A percentile compares a stretch with the other conserved stretches of the same genome.
Conservation (phyloP, 2,329 filamentous ascomycete genomes). For the Pseudocercospora eumusae region DNA sequence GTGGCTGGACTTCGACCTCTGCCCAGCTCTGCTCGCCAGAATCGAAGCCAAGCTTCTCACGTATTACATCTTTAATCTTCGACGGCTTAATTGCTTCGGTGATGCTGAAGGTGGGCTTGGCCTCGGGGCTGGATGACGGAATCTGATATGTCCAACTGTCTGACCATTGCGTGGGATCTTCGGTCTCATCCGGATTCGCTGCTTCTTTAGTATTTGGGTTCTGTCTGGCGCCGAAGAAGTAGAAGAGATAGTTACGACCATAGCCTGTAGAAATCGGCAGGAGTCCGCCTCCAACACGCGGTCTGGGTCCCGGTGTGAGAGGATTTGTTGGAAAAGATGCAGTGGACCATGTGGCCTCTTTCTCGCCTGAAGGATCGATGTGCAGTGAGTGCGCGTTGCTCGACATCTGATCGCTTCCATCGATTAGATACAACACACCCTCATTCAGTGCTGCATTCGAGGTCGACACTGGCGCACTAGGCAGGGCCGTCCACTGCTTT, state of each 20-base stretch:
- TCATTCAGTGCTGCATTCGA: slow-evolving; percentile 43
- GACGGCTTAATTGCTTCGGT: slow-evolving; percentile 44
- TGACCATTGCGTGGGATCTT: slow-evolving; percentile 38
- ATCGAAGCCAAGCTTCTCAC: slow-evolving; percentile 45
- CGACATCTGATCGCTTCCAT: slow-evolving; percentile 38
- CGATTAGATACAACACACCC: slow-evolving; percentile 45
- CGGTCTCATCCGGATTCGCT: slow-evolving; percentile 26
- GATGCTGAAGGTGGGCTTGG: slow-evolving; percentile 32
- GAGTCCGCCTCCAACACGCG: slow-evolving; percentile 43
- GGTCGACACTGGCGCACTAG: slow-evolving; percentile 35
- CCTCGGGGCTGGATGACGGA: slow-evolving; percentile 39
- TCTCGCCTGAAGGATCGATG: slow-evolving; percentile 25
- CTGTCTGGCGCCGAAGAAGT: slow-evolving; percentile 44
- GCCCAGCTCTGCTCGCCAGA: slow-evolving; percentile 47
- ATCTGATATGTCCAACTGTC: slow-evolving; percentile 51
- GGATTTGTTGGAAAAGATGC: slow-evolving; percentile 48
- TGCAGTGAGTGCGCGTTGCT: slow-evolving; percentile 35
- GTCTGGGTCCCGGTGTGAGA: slow-evolving; percentile 45
- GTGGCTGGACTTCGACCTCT: slow-evolving; percentile 45
- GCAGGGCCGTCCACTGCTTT: slow-evolving; percentile 34
- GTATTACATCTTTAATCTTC: slow-evolving; percentile 48
- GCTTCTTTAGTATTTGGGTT: slow-evolving; percentile 21
- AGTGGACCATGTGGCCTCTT: slow-evolving; percentile 43
- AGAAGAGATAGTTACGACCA: slow-evolving; percentile 49
- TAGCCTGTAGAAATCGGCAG: slow-evolving; percentile 48